Conservation (phyloP, 805 yeast genomes). For the Cyberlindnera xishuangbannaensis region DNA sequence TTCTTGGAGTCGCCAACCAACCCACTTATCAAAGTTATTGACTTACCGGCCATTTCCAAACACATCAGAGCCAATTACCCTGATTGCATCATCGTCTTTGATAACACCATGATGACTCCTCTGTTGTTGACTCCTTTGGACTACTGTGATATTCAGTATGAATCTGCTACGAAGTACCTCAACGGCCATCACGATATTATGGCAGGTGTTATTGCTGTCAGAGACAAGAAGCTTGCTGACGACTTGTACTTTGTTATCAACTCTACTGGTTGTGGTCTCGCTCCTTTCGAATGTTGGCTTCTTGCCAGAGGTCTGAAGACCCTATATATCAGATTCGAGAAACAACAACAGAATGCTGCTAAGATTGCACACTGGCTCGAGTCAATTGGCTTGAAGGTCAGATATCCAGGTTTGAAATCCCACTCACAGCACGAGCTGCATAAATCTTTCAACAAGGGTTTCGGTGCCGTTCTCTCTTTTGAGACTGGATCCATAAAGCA, state of each 20-base stretch:
- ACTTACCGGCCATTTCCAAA: slow-evolving; percentile 59
- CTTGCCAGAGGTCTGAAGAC: slow-evolving; percentile 86
- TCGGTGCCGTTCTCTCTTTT: slow-evolving; percentile 84
- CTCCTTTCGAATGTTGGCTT: slow-evolving; percentile 93
- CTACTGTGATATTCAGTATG: slow-evolving; percentile 86
- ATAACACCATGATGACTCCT: slow-evolving; percentile 97
- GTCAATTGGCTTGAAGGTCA: slow-evolving; percentile 54
- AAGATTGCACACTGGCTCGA: slow-evolving; percentile 71
- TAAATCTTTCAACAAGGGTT: slow-evolving; percentile 69
- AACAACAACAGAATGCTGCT: slow-evolving; percentile 79
- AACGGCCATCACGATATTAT: slow-evolving; percentile 95
- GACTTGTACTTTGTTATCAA: slow-evolving; percentile 72
- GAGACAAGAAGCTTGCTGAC: slow-evolving; percentile 58
- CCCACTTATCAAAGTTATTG: slow-evolving; percentile 85
- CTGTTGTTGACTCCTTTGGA: slow-evolving; percentile 78
- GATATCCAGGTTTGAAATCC: slow-evolving; percentile 78
- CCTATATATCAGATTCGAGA: slow-evolving; percentile 75
- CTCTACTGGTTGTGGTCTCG: slow-evolving; percentile 84
- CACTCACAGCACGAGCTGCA: slow-evolving; percentile 84
- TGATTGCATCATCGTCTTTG: slow-evolving; percentile 71
- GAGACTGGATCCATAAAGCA: slow-evolving; percentile 73
- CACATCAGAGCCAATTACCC: slow-evolving; percentile 67
- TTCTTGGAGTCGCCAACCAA: slow-evolving; percentile 91
- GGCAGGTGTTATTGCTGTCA: slow-evolving; percentile 88
- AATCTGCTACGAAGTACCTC: slow-evolving; percentile 86